Evolutionary conservation across 1,284 basidiomycete species (phyloP), one percentile per base, ranked within the genome.

Genomic region (Taiwanofungus camphoratus): DNA sequence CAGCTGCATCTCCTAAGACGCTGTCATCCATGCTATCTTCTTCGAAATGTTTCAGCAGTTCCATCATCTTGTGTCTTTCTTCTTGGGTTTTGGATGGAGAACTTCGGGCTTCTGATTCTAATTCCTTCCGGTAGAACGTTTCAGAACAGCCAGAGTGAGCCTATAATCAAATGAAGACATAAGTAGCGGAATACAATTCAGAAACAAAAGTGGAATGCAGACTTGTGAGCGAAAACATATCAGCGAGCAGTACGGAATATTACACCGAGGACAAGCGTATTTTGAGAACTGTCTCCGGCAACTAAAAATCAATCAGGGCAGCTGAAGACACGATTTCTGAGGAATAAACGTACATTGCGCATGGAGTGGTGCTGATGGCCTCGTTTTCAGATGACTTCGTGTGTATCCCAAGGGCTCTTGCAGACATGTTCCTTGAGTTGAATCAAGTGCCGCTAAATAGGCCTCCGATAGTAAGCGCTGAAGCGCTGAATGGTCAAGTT

Each of bases 191-290:
- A 12, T 9, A 16, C 20, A 39, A 42, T 16, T 8, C 41, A 39
- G 26, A 34, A 24, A 18, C 39, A 26, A 8, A 20, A 16, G 4
- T 30, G 23, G 16, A 37, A 29, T 9, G 61, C 73, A 44, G 59
- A 82, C 84, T 64, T 79, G 69, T 22, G 82, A 82, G 26, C 82
- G 78, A 63, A 87, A 92, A 60, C 88, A 92, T 11, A 69, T 67
- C 30, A 91, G 60, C 13, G 85, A 86, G 63, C 88, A 92, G 54
- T 91, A 91, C 0, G 75, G 74, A 12, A 85, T 64, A 56, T 91
- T 91, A 66, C 89, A 92, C 15, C 68, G 69, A 21, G 89, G 83
- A 52, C 88, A 92, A 0, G 79, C 82, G 60, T 92, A 92, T 55
- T 78, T 79, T 7, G 83, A 76, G 52, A 87, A 73, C 57, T 88